These are phyloP conservation scores for Vaccinium vitisidaea DNA, from an alignment of 148 eudicot genomes.

Conservation along the genomic window DNA sequence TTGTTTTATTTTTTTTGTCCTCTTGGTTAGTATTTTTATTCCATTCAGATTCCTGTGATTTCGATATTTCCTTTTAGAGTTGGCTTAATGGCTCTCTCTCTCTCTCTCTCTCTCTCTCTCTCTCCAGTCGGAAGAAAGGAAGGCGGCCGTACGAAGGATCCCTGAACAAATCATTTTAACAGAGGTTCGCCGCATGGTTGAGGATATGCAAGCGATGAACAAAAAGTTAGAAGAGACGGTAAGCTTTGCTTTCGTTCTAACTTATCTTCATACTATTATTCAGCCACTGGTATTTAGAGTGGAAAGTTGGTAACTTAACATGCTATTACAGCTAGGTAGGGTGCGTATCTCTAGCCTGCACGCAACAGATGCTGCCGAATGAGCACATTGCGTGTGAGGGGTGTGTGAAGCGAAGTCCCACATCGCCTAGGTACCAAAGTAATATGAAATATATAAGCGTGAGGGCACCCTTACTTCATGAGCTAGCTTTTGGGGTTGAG, in stretches of 20 bases:
- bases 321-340: no score
- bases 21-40: not conserved
- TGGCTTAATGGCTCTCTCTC: not conserved
- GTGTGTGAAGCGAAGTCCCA: no score
- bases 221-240: conserved; percentile 78
- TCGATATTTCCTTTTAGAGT: not conserved
- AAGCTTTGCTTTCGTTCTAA: conserved; percentile 27
- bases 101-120: conserved; percentile 1
- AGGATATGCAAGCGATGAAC: conserved; percentile 87
- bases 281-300: not conserved
- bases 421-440: no score
- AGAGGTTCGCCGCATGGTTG: conserved; percentile 93
- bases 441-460: no score
- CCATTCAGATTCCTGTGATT: not conserved
- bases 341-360: no score
- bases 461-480: no score
- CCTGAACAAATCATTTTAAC: conserved; percentile 87
- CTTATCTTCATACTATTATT: not conserved
- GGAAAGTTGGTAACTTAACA: no score
- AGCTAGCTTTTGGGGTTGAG: no score
- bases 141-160: conserved; percentile 55
- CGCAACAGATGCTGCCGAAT: no score
- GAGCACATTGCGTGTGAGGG: no score
- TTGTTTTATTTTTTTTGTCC: not conserved
- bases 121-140: conserved; percentile 61